Evolutionary conservation across 1,284 basidiomycete genomes (phyloP).

Genomic region (Pseudozyma thailandica): DNA sequence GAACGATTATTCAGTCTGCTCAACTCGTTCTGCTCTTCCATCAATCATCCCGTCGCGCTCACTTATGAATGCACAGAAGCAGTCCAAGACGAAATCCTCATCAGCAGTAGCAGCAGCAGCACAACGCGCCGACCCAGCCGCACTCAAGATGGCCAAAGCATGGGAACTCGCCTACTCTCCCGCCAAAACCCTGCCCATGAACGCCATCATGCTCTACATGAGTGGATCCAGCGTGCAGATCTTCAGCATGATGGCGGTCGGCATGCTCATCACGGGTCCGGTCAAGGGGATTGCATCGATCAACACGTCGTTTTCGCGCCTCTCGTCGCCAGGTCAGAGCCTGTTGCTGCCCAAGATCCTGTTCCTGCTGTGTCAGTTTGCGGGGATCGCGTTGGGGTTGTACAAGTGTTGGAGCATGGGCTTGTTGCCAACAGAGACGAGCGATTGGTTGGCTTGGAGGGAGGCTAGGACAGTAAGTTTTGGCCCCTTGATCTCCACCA

Average conservation of each 20-base stretch:
- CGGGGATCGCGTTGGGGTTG: conserved; percentile 54
- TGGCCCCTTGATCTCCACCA: no score
- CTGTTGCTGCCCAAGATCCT: conserved; percentile 55
- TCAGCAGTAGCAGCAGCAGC: conserved; percentile 12
- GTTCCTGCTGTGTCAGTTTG: conserved; percentile 60
- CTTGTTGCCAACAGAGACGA: conserved; percentile 63
- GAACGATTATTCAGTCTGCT: background rate
- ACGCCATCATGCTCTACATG: conserved; percentile 67
- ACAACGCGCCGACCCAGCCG: conserved; percentile 47
- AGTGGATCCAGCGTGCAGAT: conserved; percentile 64
- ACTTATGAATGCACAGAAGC: conserved; percentile 14
- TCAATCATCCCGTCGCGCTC: no score
- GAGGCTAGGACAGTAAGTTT: conserved; percentile 56
- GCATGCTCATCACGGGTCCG: conserved; percentile 64
- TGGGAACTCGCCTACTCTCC: conserved; percentile 65
- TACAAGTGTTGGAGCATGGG: conserved; percentile 68
- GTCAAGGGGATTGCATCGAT: conserved; percentile 55
- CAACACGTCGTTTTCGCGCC: conserved; percentile 57
- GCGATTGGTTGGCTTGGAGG: conserved; percentile 67
- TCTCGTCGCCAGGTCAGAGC: conserved; percentile 52
- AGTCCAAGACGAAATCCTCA: conserved; percentile 30
- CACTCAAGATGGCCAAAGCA: conserved; percentile 61
- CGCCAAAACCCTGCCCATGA: conserved; percentile 64
- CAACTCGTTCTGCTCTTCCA: background rate
- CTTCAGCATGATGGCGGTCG: conserved; percentile 67